Evolutionary conservation across 305 asterid species (phyloP).

Genomic region (Rubia balearica): DNA sequence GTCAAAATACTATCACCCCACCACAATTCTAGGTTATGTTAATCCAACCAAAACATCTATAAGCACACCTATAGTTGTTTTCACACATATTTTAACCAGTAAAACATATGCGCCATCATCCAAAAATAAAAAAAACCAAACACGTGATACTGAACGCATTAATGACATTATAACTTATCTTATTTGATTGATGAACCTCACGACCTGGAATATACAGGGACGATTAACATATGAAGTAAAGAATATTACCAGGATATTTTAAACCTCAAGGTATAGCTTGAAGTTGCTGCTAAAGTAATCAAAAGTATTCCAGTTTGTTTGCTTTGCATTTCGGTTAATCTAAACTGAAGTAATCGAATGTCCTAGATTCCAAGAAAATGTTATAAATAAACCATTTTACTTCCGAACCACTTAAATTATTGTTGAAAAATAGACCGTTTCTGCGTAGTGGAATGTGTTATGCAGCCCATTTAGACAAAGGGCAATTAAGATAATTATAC

Average conservation of each 20-base stretch:
- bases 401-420: not conserved
- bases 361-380: not conserved
- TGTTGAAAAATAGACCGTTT: too few relatives aligned
- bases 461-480: not conserved
- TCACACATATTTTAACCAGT: not conserved
- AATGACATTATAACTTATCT: not conserved
- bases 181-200: slow-evolving; percentile 5
- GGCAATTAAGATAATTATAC: too few relatives aligned
- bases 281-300: slow-evolving; percentile 13
- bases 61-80: not conserved
- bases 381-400: slow-evolving; percentile 3
- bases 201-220: not conserved
- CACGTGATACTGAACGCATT: not conserved
- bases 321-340: not conserved
- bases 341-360: slow-evolving; percentile 1
- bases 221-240: slow-evolving; percentile 8
- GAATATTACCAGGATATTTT: slow-evolving; percentile 10
- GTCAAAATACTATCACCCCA: not conserved
- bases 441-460: too few relatives aligned
- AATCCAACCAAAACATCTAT: not conserved
- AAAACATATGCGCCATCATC: too few relatives aligned
- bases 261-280: slow-evolving; percentile 1
- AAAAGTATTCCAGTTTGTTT: slow-evolving; percentile 7
- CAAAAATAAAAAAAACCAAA: slow-evolving; percentile 7
- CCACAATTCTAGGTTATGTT: not conserved